Evolutionary conservation across 2,329 filamentous ascomycete genomes (phyloP).

Genomic region (Akanthomyces uredinophilus): DNA sequence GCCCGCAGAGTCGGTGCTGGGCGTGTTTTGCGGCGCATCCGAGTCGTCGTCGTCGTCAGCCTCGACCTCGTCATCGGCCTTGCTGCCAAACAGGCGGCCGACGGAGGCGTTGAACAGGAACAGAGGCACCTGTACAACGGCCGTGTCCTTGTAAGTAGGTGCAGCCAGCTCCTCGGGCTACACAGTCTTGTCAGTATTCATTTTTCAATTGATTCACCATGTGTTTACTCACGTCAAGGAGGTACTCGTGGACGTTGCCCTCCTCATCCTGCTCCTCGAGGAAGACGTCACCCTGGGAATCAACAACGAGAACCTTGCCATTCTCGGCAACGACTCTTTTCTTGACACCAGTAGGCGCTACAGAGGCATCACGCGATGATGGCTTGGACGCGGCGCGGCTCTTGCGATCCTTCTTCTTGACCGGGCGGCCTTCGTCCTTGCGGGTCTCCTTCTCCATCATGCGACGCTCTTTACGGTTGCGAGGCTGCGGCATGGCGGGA

Average conservation of each 20-base stretch:
- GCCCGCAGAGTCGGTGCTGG: constrained; percentile 52
- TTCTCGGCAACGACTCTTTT: constrained; percentile 91
- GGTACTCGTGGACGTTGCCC: constrained; percentile 73
- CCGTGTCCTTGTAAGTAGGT: constrained; percentile 77
- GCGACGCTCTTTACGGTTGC: constrained; percentile 83
- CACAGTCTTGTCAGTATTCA: constrained; percentile 19
- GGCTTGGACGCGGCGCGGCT: constrained; percentile 28
- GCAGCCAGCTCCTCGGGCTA: constrained; percentile 73
- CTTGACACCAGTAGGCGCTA: constrained; percentile 67
- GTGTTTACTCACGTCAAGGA: constrained; percentile 70
- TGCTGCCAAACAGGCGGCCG: constrained; percentile 43
- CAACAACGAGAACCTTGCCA: constrained; percentile 89
- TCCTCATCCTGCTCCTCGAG: constrained; percentile 90
- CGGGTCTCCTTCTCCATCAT: constrained; percentile 81
- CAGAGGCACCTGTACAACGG: constrained; percentile 71
- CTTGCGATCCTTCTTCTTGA: constrained; percentile 40
- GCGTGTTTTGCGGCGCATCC: constrained; percentile 46
- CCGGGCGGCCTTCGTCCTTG: constrained; percentile 59
- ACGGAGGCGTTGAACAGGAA: constrained; percentile 60
- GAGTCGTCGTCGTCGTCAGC: constrained; percentile 41
- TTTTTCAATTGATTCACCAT: background rate
- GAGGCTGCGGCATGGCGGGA: constrained; percentile 47
- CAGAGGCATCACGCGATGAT: constrained; percentile 41
- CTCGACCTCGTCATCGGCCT: constrained; percentile 30
- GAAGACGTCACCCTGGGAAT: constrained; percentile 87